These are phyloP conservation scores for Cyberlindnera maclurae DNA, from an alignment of 805 yeast genomes.

Conservation along the genomic window DNA sequence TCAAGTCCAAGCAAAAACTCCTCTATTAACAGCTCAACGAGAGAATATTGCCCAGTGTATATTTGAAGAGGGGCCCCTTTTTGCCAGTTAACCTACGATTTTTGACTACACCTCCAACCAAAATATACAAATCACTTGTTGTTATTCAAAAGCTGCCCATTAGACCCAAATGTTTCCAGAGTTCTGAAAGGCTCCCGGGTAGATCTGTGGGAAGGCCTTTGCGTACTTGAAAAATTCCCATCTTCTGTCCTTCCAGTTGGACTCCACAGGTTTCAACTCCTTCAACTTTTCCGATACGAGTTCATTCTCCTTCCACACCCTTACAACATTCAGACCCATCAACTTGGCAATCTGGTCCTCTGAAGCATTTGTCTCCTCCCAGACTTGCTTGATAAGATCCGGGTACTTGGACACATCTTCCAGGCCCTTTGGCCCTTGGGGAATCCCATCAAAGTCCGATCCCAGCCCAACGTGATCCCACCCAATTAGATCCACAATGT, in stretches of 20 bases:
- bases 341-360: slow-evolving; percentile 37
- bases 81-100: slow-evolving; percentile 2
- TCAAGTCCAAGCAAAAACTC: not conserved
- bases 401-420: slow-evolving; percentile 53
- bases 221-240: slow-evolving; percentile 35
- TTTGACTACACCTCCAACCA: too few relatives aligned
- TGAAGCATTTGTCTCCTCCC: slow-evolving; percentile 31
- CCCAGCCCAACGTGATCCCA: slow-evolving; percentile 49
- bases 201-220: slow-evolving; percentile 32
- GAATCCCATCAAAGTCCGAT: slow-evolving; percentile 49
- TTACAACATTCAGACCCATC: slow-evolving; percentile 39
- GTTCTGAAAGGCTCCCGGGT: slow-evolving; percentile 25
- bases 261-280: slow-evolving; percentile 25
- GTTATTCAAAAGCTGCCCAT: slow-evolving; percentile 10
- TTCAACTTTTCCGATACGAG: slow-evolving; percentile 22
- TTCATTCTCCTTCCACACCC: slow-evolving; percentile 43
- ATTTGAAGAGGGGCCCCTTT: not conserved
- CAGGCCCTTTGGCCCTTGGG: slow-evolving; percentile 40
- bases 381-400: slow-evolving; percentile 32
- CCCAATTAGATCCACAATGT: slow-evolving; percentile 37
- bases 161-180: slow-evolving; percentile 12
- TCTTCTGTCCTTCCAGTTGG: slow-evolving; percentile 34
- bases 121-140: slow-evolving; percentile 2
- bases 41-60: slow-evolving; percentile 21
- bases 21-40: too few relatives aligned